These are phyloP conservation scores for Laburnicola sp. DNA, from an alignment of 2,329 filamentous ascomycete species.

Conservation along the genomic window DNA sequence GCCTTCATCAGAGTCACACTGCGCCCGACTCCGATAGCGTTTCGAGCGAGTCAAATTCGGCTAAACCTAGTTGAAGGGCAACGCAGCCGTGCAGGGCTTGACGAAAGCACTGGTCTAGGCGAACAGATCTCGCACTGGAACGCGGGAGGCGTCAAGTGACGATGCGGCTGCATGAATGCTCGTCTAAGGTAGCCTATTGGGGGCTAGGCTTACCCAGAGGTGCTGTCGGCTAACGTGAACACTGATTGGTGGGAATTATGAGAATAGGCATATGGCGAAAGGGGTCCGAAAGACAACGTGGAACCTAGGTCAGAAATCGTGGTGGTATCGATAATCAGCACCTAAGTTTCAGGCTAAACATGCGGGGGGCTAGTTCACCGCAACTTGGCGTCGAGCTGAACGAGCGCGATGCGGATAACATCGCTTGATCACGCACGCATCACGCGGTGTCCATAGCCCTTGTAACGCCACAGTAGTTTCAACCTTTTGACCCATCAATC, in stretches of 20 bases:
- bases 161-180: slow-evolving; percentile 27
- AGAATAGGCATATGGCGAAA: background rate
- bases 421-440: slow-evolving; percentile 18
- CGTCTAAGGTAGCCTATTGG: slow-evolving; percentile 34
- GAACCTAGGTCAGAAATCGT: slow-evolving; percentile 14
- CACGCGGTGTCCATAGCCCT: slow-evolving; percentile 14
- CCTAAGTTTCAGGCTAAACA: slow-evolving; percentile 24
- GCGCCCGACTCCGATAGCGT: slow-evolving; percentile 17
- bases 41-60: slow-evolving; percentile 20
- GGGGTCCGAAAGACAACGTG: slow-evolving; percentile 4
- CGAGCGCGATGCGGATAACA: slow-evolving; percentile 12
- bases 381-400: slow-evolving; percentile 10
- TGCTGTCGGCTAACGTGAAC: slow-evolving; percentile 23
- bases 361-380: slow-evolving; percentile 9
- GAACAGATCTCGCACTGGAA: slow-evolving; percentile 16
- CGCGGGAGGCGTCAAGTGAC: slow-evolving; percentile 31
- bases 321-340: slow-evolving; percentile 20
- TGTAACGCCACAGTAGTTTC: slow-evolving; percentile 14
- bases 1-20: slow-evolving; percentile 15
- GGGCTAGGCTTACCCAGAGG: slow-evolving; percentile 25
- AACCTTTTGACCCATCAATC: slow-evolving; percentile 15
- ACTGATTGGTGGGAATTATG: slow-evolving; percentile 31
- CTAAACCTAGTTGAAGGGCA: slow-evolving; percentile 23
- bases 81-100: slow-evolving; percentile 24
- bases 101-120: slow-evolving; percentile 19